Conservation (phyloP, 2,329 filamentous ascomycete species). For the Trichoderma breve region DNA sequence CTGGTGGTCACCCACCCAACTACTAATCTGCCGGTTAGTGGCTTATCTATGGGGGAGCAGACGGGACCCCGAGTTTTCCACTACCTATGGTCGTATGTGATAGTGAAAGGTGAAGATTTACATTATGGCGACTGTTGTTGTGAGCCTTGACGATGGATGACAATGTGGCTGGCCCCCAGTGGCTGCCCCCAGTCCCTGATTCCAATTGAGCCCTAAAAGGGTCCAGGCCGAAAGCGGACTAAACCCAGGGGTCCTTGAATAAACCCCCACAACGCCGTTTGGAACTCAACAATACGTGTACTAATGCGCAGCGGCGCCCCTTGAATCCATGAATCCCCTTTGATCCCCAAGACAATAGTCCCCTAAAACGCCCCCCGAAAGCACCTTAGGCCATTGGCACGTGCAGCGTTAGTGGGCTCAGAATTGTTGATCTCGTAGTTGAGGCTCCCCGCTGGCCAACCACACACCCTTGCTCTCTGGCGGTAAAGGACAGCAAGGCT, state of each 20-base stretch:
- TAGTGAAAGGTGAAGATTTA: neutral
- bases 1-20: neutral
- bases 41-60: neutral
- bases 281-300: neutral
- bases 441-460: constrained; percentile 10
- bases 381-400: neutral
- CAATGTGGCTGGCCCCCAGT: neutral
- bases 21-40: neutral
- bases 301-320: neutral
- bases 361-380: neutral
- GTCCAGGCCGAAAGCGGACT: constrained; percentile 1
- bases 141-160: neutral
- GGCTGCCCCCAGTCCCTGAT: neutral
- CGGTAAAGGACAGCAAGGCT: constrained; percentile 12
- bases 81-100: constrained; percentile 14
- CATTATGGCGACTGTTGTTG: neutral
- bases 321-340: neutral
- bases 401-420: constrained; percentile 3
- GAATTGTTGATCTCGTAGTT: constrained; percentile 10
- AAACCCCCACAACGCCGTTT: neutral
- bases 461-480: neutral
- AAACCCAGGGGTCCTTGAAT: constrained; percentile 10
- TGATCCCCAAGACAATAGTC: neutral
- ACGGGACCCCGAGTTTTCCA: constrained; percentile 1
- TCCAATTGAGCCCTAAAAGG: neutral